A percentile compares a stretch with the other conserved stretches of the same genome.
Evolutionary conservation across 192 early-diverging fungal species (phyloP).

Genomic region (Backusella circina): DNA sequence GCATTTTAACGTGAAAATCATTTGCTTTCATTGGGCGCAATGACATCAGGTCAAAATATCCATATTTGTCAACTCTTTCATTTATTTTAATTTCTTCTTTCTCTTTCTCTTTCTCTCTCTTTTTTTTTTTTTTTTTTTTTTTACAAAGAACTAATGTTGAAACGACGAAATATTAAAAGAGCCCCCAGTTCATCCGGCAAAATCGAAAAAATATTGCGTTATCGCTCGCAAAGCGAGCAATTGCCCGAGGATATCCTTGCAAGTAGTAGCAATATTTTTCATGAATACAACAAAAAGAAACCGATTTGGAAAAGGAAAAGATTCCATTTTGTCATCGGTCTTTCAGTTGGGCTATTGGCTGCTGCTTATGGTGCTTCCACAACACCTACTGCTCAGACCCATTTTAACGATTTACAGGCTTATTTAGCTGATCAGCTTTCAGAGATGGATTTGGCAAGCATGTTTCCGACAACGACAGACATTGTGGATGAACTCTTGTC

Average conservation of each 20-base stretch:
- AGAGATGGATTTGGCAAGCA: constrained; percentile 63
- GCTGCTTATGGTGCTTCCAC: constrained; percentile 28
- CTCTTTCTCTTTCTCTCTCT: too few species aligned
- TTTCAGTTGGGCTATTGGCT: constrained; percentile 16
- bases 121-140: background rate
- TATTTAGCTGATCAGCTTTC: constrained; percentile 38
- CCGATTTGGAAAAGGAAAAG: constrained; percentile 24
- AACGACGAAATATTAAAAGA: background rate
- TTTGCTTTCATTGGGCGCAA: background rate
- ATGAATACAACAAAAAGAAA: background rate
- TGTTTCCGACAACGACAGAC: constrained; percentile 60
- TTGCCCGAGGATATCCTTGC: constrained; percentile 25
- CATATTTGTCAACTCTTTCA: background rate
- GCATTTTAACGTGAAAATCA: background rate
- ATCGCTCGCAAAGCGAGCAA: background rate
- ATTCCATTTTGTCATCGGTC: constrained; percentile 20
- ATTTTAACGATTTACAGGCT: constrained; percentile 33
- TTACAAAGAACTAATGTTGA: background rate
- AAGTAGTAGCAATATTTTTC: background rate
- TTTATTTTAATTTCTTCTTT: background rate
- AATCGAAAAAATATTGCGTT: background rate
- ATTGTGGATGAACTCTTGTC: constrained; percentile 64
- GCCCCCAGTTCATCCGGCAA: background rate
- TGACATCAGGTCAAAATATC: background rate
- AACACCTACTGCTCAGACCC: constrained; percentile 35